Base-by-base conservation (phyloP, 106 monocot genomes). In the Gastrodia elata region DNA sequence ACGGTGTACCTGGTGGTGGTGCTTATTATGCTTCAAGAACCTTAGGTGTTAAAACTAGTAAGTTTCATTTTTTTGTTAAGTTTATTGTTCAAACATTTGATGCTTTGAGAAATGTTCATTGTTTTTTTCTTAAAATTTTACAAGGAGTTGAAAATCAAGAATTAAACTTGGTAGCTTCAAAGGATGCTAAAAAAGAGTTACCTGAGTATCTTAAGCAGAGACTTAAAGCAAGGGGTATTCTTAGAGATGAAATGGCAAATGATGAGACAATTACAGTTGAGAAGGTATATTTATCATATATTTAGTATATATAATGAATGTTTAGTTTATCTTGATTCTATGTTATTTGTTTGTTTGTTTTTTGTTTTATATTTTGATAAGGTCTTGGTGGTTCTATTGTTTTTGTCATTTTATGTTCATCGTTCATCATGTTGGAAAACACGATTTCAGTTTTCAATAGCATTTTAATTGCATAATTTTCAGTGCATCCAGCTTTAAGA, bases 1-100 rank as follows among this genome's bases (percentile, higher is more conserved):
- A 98, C 87, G 98, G 98, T 78, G 93, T 98, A 38, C 98, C 98
- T 56, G 98, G 98, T 73, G 98, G 98, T 24, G 88, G 98, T 82
- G 93, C 98, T 61, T 98, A 98, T 77, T 71, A 80, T 83, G 74
- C 81, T 75, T 57, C 78, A 36, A 74, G 39, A 30, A 42, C 83
- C 38, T 75, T 68, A 41, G 65, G 20, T 81, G n/a, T 44, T 28
- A 73, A 82, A 78, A 74, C 78, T 8, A 67, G 87, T 92, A 73
- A 79, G 80, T 41, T 72, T 70, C 1, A 7, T 81, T 46, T 68
- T 56, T 73, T 65, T 65, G 30, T 61, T 8, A 61, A 61, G 30
- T 61, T 28, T 2, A 10, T 20, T 27, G 20, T 67, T 5, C 32
- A 61, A 32, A 67, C 16, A 67, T 5, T 38, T 0, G 6, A 38